phyloP scores from a whole-genome alignment of 1,284 basidiomycete species.

The Tilletia caries region DNA sequence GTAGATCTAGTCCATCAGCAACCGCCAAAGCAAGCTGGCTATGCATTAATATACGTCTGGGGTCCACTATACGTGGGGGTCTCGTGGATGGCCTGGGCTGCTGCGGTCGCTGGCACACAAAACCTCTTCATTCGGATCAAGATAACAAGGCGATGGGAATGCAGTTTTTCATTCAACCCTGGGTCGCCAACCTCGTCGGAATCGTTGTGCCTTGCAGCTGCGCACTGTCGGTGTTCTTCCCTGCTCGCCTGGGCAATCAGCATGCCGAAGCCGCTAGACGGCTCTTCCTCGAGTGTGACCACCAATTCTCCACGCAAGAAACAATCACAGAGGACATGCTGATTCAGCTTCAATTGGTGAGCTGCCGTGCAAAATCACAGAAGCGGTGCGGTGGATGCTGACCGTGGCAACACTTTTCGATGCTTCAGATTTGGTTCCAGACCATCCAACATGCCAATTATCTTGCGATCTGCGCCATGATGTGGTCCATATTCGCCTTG shows the following conservation, averaged over 20 bases:
- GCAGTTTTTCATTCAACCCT: neutral
- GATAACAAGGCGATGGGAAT: neutral
- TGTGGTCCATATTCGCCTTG: neutral
- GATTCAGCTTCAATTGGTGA: no score
- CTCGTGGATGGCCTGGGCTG: neutral
- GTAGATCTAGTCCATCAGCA: neutral
- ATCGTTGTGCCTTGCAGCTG: no score
- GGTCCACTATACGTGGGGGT: neutral
- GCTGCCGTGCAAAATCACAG: no score
- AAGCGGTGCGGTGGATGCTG: no score
- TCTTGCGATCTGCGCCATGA: neutral
- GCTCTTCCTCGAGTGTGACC: no score
- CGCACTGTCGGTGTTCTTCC: no score
- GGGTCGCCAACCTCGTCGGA: no score
- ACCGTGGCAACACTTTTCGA: no score
- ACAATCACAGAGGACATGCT: no score
- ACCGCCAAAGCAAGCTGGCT: neutral
- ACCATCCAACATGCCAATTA: neutral
- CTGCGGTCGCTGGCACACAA: constrained; percentile 4
- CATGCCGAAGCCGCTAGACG: no score
- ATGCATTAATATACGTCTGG: neutral
- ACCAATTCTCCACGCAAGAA: no score
- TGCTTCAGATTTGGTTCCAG: neutral
- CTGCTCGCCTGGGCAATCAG: no score
- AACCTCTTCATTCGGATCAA: neutral